Evolutionary conservation across 768 basidiomycete species (phyloP), one percentile per base, ranked within the genome.

Genomic region (Lyophyllum atratum): DNA sequence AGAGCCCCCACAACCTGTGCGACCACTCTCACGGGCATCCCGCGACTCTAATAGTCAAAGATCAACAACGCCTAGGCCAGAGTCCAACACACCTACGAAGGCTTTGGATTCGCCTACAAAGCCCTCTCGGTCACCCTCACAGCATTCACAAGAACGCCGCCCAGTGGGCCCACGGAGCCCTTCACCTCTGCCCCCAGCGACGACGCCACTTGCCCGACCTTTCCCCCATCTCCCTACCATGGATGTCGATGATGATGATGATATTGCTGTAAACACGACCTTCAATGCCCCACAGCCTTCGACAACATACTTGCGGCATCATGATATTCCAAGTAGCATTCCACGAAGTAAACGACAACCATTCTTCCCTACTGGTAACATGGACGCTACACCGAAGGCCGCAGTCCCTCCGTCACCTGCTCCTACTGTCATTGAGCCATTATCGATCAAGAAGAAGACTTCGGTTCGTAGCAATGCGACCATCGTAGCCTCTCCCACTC

Each of bases 361-460:
- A 19, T 85, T 90, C 60, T 79, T 81, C 52, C 80, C 79, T 1
- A 75, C 77, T 21, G 75, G 70, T 29, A 85, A 84, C 64, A 72
- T 69, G 12, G 85, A 88, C 26, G 67, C 75, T 25, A 85, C 81
- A 0, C 85, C 87, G 9, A 85, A 79, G 63, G 66, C 75, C 34
- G 55, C 66, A 31, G 69, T 65, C 37, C 64, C 69, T 47, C 54
- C 66, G 24, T 61, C 77, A 25, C 64, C 74, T 55, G 71, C 74
- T 24, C 71, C 78, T 29, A 77, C 74, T 33, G 74, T 72, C 24
- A 79, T 93, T 21, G 90, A 91, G 65, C 92, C 92, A 7, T 74
- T 94, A 57, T 89, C 87, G 2, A 93, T 94, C 70, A 92, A 87
- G 78, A 93, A 94, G 77, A 92, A 91, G 70, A 76, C 81, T 5